phyloP scores from a whole-genome alignment of 2,329 filamentous ascomycete species.

The Amesomyces nigricolor region DNA sequence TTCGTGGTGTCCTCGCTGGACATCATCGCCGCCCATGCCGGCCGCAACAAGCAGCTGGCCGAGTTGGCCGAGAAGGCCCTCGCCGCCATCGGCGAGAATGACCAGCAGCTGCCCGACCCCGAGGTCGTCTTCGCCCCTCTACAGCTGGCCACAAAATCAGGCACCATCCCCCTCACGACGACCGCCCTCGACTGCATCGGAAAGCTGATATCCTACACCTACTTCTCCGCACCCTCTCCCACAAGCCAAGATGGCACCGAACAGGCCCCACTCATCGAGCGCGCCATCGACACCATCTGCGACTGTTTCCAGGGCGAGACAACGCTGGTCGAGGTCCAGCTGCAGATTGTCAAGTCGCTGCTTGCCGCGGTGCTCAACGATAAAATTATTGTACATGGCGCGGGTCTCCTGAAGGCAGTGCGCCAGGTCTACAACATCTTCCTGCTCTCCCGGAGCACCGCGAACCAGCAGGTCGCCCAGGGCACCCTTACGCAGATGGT shows the following conservation, averaged over 20 bases:
- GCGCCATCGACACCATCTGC: conserved; percentile 98
- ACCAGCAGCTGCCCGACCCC: conserved; percentile 76
- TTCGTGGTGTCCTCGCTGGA: conserved; percentile 93
- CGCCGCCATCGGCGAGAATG: conserved; percentile 77
- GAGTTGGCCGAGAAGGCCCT: conserved; percentile 79
- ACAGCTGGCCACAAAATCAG: conserved; percentile 80
- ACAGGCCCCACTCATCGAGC: conserved; percentile 78
- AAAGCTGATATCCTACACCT: conserved; percentile 97
- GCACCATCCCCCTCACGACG: conserved; percentile 79
- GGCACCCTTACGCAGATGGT: conserved; percentile 98
- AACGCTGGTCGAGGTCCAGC: conserved; percentile 83
- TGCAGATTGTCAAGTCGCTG: conserved; percentile 97
- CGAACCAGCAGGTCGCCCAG: conserved; percentile 95
- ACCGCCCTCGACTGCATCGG: conserved; percentile 95
- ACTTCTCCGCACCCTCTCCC: conserved; percentile 72
- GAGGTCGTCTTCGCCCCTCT: conserved; percentile 88
- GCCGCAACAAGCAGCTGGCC: conserved; percentile 75
- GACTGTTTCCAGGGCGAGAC: conserved; percentile 98
- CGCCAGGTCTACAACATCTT: conserved; percentile 99
- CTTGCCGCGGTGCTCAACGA: conserved; percentile 94
- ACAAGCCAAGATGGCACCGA: conserved; percentile 38
- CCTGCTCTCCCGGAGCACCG: conserved; percentile 83
- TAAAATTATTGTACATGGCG: conserved; percentile 97
- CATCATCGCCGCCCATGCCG: conserved; percentile 82
- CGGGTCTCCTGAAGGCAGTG: conserved; percentile 90